Evolutionary conservation across 73 alveolate species (phyloP).

Genomic region (Paramecium pentaurelia): DNA sequence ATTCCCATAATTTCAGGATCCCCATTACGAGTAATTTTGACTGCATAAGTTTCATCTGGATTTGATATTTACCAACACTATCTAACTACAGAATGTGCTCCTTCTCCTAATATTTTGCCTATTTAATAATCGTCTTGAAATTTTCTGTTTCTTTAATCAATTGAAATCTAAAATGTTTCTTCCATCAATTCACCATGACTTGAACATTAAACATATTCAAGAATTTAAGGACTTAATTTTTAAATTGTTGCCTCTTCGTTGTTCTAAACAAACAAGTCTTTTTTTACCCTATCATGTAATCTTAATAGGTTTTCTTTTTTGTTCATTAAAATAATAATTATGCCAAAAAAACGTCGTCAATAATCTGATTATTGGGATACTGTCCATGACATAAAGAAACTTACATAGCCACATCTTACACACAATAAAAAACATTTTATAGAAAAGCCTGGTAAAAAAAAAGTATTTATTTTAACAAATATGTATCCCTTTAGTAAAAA

Average conservation of each 20-base stretch:
- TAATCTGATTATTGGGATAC: conserved; percentile 25
- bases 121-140: conserved; percentile 5
- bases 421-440: not conserved
- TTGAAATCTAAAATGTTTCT: not conserved
- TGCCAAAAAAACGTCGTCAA: conserved; percentile 9
- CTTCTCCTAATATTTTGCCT: conserved; percentile 33
- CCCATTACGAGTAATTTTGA: conserved; percentile 3
- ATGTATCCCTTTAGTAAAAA: not conserved
- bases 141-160: not conserved
- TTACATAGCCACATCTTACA: conserved; percentile 8
- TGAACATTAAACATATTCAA: not conserved
- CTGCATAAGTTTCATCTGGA: conserved; percentile 51
- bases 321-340: conserved; percentile 20
- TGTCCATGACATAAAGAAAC: not conserved
- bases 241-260: not conserved
- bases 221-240: not conserved
- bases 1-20: conserved; percentile 47
- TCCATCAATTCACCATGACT: not conserved
- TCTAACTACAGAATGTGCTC: conserved; percentile 46
- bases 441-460: conserved; percentile 22
- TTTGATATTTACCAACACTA: conserved; percentile 18
- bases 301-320: not conserved
- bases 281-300: not conserved
- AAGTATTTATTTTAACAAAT: not conserved
- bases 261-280: not conserved